These are phyloP conservation scores for Earliella scabrosa DNA, from an alignment of 1,284 basidiomycete genomes.

Conservation along the genomic window DNA sequence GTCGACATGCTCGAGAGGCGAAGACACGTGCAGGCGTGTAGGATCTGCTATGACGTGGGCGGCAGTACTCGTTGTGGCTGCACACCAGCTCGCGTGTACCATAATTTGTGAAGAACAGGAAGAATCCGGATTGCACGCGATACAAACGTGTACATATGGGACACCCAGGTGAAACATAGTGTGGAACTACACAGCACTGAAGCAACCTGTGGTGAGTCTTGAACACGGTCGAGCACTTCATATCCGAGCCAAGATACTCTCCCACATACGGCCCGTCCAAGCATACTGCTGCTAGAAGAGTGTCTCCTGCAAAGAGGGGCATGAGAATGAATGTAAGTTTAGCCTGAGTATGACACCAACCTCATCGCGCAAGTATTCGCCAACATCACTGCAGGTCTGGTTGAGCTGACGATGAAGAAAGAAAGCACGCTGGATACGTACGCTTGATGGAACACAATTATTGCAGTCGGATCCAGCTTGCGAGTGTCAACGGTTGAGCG, in stretches of 20 bases:
- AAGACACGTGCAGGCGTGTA: constrained; percentile 38
- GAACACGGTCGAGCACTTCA: constrained; percentile 38
- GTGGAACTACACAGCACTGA: not conserved
- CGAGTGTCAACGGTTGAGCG: constrained; percentile 95
- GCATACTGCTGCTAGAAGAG: constrained; percentile 52
- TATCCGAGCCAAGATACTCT: constrained; percentile 23
- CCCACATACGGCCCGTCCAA: not conserved
- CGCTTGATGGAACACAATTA: constrained; percentile 99
- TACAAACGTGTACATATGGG: too few relatives aligned
- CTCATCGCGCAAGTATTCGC: constrained; percentile 96
- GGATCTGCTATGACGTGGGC: constrained; percentile 27
- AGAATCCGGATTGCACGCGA: too few relatives aligned
- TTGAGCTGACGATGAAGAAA: constrained; percentile 3
- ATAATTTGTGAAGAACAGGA: too few relatives aligned
- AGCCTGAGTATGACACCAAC: constrained; percentile 43
- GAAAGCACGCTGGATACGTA: constrained; percentile 44
- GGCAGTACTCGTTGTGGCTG: constrained; percentile 8
- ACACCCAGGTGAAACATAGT: too few relatives aligned
- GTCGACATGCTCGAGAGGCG: constrained; percentile 30
- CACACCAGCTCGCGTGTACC: too few relatives aligned
- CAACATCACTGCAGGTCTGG: constrained; percentile 75
- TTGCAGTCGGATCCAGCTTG: constrained; percentile 97
- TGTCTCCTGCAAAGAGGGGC: constrained; percentile 58
- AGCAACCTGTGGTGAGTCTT: constrained; percentile 21
- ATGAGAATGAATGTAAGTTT: not conserved